Percentiles rank a stretch among this genome's conserved stretches.
phyloP scores from a whole-genome alignment of 257 asterid species.

The Solanum megistacrolobum region DNA sequence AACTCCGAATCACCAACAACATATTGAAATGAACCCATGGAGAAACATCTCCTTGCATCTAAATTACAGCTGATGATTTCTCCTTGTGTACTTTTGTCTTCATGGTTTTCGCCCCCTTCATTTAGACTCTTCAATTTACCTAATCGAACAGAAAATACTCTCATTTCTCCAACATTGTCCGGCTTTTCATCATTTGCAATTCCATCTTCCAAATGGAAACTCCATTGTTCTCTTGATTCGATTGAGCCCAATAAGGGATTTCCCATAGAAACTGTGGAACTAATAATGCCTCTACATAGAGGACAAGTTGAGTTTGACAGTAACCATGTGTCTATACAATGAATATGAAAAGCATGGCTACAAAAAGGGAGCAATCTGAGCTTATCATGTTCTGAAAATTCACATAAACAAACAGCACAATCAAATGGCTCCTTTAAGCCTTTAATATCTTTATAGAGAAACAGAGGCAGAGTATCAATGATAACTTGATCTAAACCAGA shows the following conservation, averaged over 20 bases:
- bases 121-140: conserved; percentile 38
- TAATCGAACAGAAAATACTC: conserved; percentile 38
- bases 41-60: conserved; percentile 57
- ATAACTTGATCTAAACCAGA: conserved; percentile 82
- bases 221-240: conserved; percentile 6
- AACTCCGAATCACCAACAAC: conserved; percentile 28
- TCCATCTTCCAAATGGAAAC: conserved; percentile 2
- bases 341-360: conserved; percentile 87
- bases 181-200: background rate
- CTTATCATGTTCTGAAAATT: conserved; percentile 62
- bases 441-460: conserved; percentile 59
- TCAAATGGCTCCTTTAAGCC: conserved; percentile 85
- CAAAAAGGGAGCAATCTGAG: conserved; percentile 81
- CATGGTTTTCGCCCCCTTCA: conserved; percentile 3
- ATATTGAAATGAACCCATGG: conserved; percentile 62
- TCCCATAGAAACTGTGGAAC: background rate
- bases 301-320: conserved; percentile 86
- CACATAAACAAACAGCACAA: conserved; percentile 92
- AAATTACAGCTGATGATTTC: conserved; percentile 20
- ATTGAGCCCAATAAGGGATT: background rate
- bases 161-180: conserved; percentile 10
- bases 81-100: conserved; percentile 6
- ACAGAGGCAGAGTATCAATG: conserved; percentile 78
- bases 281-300: conserved; percentile 59
- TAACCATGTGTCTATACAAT: conserved; percentile 93